Evolutionary conservation across 2,329 filamentous ascomycete genomes (phyloP), one percentile per base, ranked within the genome.

Genomic region (Davidsoniella neocaledoniae): DNA sequence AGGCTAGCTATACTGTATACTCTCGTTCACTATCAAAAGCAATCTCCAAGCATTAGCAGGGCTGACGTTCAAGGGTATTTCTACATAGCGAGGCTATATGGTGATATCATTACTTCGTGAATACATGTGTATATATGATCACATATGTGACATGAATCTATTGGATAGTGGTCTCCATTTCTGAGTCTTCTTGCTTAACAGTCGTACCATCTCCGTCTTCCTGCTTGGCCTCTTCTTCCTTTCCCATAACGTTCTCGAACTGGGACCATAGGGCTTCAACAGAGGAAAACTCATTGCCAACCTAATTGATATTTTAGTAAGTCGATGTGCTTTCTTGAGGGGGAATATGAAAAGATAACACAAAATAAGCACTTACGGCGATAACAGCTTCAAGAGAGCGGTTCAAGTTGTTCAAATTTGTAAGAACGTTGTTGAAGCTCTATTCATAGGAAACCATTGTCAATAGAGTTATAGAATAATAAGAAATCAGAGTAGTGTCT

Each of bases 201-300:
- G 52, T 54, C 37, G 45, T 36, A n/a, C 26, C 51, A n/a, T 55
- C 54, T 33, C 42, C 46, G 29, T 55, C 53, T 46, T 46, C 51
- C 33, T 52, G 52, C 45, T 54, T 53, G 46, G 53, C 46, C 37
- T 55, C 57, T 8, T 48, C 46, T 16, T 82, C 74, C 59, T 82
- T 85, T 7, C 77, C 85, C 88, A 95, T 96, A 58, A 96, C 88
- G 57, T 81, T 84, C 67, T 98, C 91, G 61, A 98, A 96, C 60
- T 94, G 86, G 38, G 85, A 93, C 91, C 91, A 98, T 14, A 98
- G 73, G 26, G 86, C 87, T 64, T 98, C 91, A 41, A 98, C 91
- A 3, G 86, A 88, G n/a, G 84, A 81, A 66, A 98, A 95, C 61
- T 98, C 91, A 65, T 94, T 94, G 37, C 91, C 91, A 48, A 98